phyloP scores from a whole-genome alignment of 1,139 yeast genomes.

The Wickerhamomyces sp. region DNA sequence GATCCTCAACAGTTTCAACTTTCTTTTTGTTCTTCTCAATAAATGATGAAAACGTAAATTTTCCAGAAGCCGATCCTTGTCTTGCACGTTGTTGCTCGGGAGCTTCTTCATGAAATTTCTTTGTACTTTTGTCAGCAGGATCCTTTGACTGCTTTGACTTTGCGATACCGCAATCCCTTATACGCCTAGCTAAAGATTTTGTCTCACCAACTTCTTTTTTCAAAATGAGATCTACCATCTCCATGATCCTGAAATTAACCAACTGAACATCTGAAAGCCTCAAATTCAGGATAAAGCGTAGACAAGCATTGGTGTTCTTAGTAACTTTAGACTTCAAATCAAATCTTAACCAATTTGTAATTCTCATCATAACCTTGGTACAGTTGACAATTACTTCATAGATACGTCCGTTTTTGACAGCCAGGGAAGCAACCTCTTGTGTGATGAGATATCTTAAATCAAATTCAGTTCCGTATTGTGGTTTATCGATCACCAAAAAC shows the following conservation, averaged over 20 bases:
- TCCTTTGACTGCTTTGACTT: neutral
- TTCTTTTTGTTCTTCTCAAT: neutral
- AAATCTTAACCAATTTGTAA: constrained; percentile 7
- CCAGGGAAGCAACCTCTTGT: neutral
- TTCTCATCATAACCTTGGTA: neutral
- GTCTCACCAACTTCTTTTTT: neutral
- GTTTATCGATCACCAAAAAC: constrained; percentile 1
- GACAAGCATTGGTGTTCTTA: neutral
- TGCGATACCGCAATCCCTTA: neutral
- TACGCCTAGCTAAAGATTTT: neutral
- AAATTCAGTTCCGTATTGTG: neutral
- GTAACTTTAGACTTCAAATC: neutral
- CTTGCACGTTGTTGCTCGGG: neutral
- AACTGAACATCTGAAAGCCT: neutral
- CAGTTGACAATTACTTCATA: neutral
- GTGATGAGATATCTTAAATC: constrained; percentile 3
- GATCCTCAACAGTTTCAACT: neutral
- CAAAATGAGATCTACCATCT: neutral
- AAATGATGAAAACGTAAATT: neutral
- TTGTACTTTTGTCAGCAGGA: neutral
- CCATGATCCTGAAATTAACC: neutral
- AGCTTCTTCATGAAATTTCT: no score
- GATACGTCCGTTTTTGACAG: neutral
- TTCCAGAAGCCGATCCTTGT: neutral
- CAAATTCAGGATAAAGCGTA: neutral